Evolutionary conservation across 2,329 filamentous ascomycete species (phyloP), one percentile per base, ranked within the genome.

Genomic region (Cladosporium cucumerinum): DNA sequence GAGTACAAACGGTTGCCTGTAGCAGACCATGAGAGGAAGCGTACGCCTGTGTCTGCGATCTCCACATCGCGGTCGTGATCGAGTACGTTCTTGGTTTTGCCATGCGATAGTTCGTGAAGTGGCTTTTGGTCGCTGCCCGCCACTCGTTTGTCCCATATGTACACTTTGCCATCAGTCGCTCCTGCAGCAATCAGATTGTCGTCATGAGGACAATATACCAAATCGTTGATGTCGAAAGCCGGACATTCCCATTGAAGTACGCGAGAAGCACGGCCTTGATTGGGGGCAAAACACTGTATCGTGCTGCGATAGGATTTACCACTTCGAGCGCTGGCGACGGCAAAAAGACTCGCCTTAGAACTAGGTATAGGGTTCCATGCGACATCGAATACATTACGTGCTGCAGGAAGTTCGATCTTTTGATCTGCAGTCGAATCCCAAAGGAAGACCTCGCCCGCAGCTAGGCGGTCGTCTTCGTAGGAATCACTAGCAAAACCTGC

Each of bases 171-270:
- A 72, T 87, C 81, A 0, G 86, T 88, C 67, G 86, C 87, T 12
- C 85, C 85, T 14, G 84, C 85, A 8, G 85, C 83, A 14, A 88
- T 76, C 63, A 86, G 78, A 43, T 81, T 79, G 1, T 82, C 76
- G 61, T 83, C 78, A 61, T 80, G 72, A 0, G 81, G 81, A 64
- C 78, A 79, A 64, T 71, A 73, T 0, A 82, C 77, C 0, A 88
- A 77, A 65, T 87, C 85, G 64, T 88, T 88, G 69, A 88, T 86
- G 72, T 89, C 86, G 8, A 81, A 70, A 0, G 86, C 86, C 26
- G 81, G 81, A 68, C 86, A 88, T 57, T 87, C 82, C 43, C 85
- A 79, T 64, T 83, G 81, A 26, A 82, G 70, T 0, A 74, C 75
- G 46, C 69, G 66, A 30, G 71, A 73, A 48, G 73, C 76, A 63